phyloP scores from a whole-genome alignment of 352 stramenopile species.

The Pythium dissimile region DNA sequence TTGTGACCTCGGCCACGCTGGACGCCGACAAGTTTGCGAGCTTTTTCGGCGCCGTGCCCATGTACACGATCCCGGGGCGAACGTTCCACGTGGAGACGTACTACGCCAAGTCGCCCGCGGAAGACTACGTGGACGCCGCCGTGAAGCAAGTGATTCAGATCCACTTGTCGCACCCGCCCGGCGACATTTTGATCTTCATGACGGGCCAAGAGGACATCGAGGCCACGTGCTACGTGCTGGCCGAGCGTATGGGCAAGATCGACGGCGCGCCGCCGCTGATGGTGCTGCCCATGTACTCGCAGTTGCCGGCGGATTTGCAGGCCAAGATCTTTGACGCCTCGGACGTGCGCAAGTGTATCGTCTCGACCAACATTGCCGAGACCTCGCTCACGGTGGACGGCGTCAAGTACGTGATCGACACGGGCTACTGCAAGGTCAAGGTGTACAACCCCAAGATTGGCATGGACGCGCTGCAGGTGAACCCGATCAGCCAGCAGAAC shows the following conservation, averaged over 20 bases:
- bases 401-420: slow-evolving; percentile 98
- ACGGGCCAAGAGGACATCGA: slow-evolving; percentile 99
- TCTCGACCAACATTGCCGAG: slow-evolving; percentile 98
- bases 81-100: slow-evolving; percentile 85
- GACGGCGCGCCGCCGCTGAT: slow-evolving; percentile 93
- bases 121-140: slow-evolving; percentile 98
- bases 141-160: slow-evolving; percentile 99
- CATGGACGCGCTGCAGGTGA: slow-evolving; percentile 97
- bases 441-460: slow-evolving; percentile 99
- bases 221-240: slow-evolving; percentile 91
- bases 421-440: slow-evolving; percentile 98
- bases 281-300: slow-evolving; percentile 99
- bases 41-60: slow-evolving; percentile 97
- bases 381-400: slow-evolving; percentile 95
- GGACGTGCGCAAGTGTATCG: slow-evolving; percentile 95
- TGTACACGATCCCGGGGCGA: slow-evolving; percentile 95
- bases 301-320: slow-evolving; percentile 97
- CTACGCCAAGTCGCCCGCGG: slow-evolving; percentile 91
- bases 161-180: slow-evolving; percentile 95
- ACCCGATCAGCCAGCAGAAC: slow-evolving; percentile 96
- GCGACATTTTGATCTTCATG: slow-evolving; percentile 99
- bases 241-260: slow-evolving; percentile 94
- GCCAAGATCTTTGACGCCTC: slow-evolving; percentile 97
- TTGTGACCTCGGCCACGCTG: slow-evolving; percentile 96
- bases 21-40: slow-evolving; percentile 95